Percentiles rank a stretch among this genome's conserved stretches.
Conservation (phyloP, 78 protist genomes). For the Guillardia theta region DNA sequence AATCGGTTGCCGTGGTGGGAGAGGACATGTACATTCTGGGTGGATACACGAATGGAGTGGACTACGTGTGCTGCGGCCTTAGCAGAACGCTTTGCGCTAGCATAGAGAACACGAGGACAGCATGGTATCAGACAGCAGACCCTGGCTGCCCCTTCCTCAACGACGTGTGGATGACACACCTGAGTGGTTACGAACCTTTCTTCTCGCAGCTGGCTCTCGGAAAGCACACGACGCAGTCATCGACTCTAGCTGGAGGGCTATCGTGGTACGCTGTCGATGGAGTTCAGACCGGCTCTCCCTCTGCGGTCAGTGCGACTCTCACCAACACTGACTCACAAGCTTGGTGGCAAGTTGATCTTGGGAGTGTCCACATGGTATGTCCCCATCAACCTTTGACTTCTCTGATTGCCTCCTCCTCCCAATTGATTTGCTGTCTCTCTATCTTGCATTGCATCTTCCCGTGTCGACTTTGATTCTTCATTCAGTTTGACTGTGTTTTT, state of each 20-base stretch:
- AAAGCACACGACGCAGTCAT: constrained; percentile 1
- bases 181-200: background rate
- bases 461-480: background rate
- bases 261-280: background rate
- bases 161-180: background rate
- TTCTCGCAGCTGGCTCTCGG: background rate
- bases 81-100: background rate
- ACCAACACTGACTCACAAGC: constrained; percentile 19
- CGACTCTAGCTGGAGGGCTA: background rate
- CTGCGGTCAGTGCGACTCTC: background rate
- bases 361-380: background rate
- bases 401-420: background rate
- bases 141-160: background rate
- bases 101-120: background rate
- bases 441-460: too few species aligned
- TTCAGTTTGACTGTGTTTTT: background rate
- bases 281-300: background rate
- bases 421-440: too few species aligned
- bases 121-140: background rate
- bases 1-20: background rate
- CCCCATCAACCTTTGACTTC: background rate
- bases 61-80: background rate
- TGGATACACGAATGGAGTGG: background rate
- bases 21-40: background rate
- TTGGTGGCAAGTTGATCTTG: constrained; percentile 14